These are phyloP conservation scores for Geosiphon pyriformis DNA, from an alignment of 192 early-diverging fungal genomes.

Conservation along the genomic window DNA sequence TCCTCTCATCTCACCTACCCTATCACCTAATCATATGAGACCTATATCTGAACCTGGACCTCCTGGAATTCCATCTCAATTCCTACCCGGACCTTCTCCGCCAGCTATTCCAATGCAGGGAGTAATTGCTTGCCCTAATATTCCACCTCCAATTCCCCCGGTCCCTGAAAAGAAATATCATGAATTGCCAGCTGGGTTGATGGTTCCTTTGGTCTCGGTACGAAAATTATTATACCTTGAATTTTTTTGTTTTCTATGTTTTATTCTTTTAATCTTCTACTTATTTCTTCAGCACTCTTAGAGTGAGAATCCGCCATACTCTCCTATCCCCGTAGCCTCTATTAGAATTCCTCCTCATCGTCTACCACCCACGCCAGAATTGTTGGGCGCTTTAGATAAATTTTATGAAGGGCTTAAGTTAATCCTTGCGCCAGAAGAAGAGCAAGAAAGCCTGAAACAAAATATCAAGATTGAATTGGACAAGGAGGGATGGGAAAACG, in stretches of 20 bases:
- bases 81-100: slow-evolving; percentile 1
- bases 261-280: slow-evolving; percentile 23
- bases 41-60: slow-evolving; percentile 19
- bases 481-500: slow-evolving; percentile 22
- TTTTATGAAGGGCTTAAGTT: slow-evolving; percentile 24
- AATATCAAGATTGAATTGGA: slow-evolving; percentile 8
- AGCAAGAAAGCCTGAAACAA: not conserved
- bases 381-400: slow-evolving; percentile 19
- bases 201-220: slow-evolving; percentile 21
- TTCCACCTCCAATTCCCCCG: slow-evolving; percentile 6
- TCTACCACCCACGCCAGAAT: slow-evolving; percentile 19
- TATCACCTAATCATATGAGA: slow-evolving; percentile 1
- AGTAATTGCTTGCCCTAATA: slow-evolving; percentile 3
- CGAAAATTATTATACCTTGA: slow-evolving; percentile 8
- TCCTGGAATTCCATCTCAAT: not conserved
- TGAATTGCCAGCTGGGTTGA: slow-evolving; percentile 23
- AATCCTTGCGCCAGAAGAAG: slow-evolving; percentile 7
- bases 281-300: slow-evolving; percentile 25
- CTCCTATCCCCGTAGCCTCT: slow-evolving; percentile 13
- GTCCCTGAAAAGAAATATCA: slow-evolving; percentile 25
- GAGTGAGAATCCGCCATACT: slow-evolving; percentile 23
- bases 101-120: slow-evolving; percentile 18
- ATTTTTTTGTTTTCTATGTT: not conserved
- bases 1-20: slow-evolving; percentile 8
- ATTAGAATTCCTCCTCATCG: slow-evolving; percentile 23